Base-by-base conservation (phyloP, 2,329 filamentous ascomycete genomes). In the Colletotrichum australisinense region DNA sequence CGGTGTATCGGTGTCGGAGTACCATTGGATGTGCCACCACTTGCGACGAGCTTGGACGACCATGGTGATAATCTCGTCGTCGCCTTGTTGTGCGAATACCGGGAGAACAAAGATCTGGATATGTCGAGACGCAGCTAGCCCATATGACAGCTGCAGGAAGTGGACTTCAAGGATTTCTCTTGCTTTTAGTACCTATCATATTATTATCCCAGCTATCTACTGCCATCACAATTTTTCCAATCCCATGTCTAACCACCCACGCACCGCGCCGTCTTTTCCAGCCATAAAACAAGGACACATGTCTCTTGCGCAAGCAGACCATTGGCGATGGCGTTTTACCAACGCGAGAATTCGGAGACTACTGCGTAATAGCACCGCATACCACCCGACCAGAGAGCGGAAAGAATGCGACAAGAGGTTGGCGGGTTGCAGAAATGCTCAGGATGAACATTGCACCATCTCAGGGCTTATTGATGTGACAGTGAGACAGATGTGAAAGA, bases 1-100 rank as follows among this genome's bases (percentile, higher is more conserved):
- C 0, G 82, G 81, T 0, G 81, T 88, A 73, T 91, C 89, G 8
- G 85, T 80, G 35, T 84, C 80, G 6, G 86, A 79, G 77, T 84
- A 89, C 87, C 87, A 89, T 68, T 86, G 82, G 69, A 84, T 77
- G 8, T 84, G 78, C 70, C 81, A 83, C 82, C 82, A 84, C 69
- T 80, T 81, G 71, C 56, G 57, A 24, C 71, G 71, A 24, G 67
- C 46, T 32, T 70, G 71, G 26, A 70, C 67, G 9, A 57, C 56
- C 71, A 73, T 73, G 55, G 28, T 35, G 22, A 8, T 14, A 19
- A 19, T 4, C 6, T 14, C 19, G 28, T 22, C 5, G 22, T 46
- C 16, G 4, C 7, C 38, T 42, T n/a, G 3, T 60, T n/a, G 28
- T 28, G 24, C 58, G 14, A 12, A 16, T 2, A 14, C 5, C 11